Base-by-base conservation (phyloP, 306 rosid genomes). In the Gleditsia sinensis region DNA sequence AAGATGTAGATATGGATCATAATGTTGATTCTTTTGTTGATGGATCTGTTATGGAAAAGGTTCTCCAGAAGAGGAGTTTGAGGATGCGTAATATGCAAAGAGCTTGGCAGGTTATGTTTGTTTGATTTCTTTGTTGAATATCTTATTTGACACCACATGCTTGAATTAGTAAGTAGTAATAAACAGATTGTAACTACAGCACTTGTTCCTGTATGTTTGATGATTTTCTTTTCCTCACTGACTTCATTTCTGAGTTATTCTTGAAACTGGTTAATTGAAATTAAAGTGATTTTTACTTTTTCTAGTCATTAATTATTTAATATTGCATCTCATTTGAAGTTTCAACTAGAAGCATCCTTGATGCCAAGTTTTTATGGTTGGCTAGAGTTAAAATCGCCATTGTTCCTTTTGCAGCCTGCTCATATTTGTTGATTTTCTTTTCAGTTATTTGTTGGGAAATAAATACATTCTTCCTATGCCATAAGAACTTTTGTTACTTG, bases 51-150 rank as follows among this genome's bases (percentile, higher is more conserved):
- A 91, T 93, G 98, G 98, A 93, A 78, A 93, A 93, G 91, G 96
- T 93, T 75, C 98, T 93, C 57, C 97, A 85, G 78, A 87, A 88
- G 84, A 88, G 87, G 82, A 91, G 98, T 83, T 79, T 93, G 86
- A 88, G 94, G 79, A 88, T 93, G 91, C 97, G 97, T 54, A 91
- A 91, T 83, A 82, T 89, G 98, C 98, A 93, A 83, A 82, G 96
- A 85, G 53, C 96, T 81, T 93, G 97, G 97, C 89, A 89, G 92
- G 98, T 93, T 79, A 58, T 46, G 48, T 61, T 69, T 36, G 66
- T 43, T 78, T 65, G 6, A 37, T 78, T 77, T 50, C 54, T 27
- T 17, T 24, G 59, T 67, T 67, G 49, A 68, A 48, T 67, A 59
- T 76, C 27, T 28, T 49, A 54, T 60, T 61, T 53, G 68, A 46